Conservation (phyloP, 2,329 filamentous ascomycete genomes). For the Claviceps purpurea region DNA sequence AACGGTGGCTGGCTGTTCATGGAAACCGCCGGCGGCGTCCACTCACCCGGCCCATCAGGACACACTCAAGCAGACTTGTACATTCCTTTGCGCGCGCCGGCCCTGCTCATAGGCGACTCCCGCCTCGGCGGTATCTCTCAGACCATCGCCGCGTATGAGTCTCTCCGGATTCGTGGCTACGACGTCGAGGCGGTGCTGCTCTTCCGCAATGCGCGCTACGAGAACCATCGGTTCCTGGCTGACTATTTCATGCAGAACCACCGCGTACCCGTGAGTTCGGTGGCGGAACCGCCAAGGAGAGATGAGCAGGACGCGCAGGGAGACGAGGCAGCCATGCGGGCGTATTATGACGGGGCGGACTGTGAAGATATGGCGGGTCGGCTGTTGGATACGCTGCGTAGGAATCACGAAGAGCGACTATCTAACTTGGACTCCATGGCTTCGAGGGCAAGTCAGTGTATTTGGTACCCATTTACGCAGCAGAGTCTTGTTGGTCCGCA, state of each 20-base stretch:
- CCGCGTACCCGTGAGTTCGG: constrained; percentile 39
- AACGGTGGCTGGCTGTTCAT: constrained; percentile 52
- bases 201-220: constrained; percentile 52
- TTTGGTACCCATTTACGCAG: constrained; percentile 85
- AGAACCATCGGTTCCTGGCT: constrained; percentile 53
- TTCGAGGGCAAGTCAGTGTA: constrained; percentile 43
- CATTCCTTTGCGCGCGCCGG: constrained; percentile 56
- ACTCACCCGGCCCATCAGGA: constrained; percentile 66
- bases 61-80: constrained; percentile 64
- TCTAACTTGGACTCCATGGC: constrained; percentile 47
- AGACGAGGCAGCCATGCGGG: constrained; percentile 43
- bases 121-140: constrained; percentile 68
- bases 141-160: constrained; percentile 71
- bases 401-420: constrained; percentile 42
- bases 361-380: constrained; percentile 23
- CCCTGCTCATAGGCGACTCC: constrained; percentile 61
- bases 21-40: constrained; percentile 72
- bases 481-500: constrained; percentile 49
- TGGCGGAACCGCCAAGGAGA: constrained; percentile 46
- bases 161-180: constrained; percentile 63
- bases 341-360: constrained; percentile 46
- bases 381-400: constrained; percentile 37
- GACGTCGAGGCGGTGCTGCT: constrained; percentile 58
- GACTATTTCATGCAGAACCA: constrained; percentile 52
- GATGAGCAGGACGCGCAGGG: constrained; percentile 21